Percentiles rank a stretch among this genome's conserved stretches.
Conservation (phyloP, 2,329 filamentous ascomycete species). For the Cytospora piceae region DNA sequence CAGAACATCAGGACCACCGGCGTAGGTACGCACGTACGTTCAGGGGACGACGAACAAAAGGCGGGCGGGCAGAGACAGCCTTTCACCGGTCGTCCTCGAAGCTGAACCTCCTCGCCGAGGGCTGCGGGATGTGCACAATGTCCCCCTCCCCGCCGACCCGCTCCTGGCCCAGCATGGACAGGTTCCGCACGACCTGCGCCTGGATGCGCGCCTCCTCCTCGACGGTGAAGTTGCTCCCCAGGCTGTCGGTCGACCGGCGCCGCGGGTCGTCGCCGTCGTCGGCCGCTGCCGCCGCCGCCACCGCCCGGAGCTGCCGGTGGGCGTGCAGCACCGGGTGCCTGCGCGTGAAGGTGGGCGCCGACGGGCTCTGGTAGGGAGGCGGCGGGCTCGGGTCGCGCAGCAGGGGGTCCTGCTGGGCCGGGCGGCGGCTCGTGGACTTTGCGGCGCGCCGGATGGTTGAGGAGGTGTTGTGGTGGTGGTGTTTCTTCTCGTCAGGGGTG, state of each 20-base stretch:
- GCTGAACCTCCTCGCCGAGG: constrained; percentile 54
- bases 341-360: constrained; percentile 22
- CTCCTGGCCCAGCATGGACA: constrained; percentile 39
- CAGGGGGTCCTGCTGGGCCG: constrained; percentile 34
- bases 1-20: too few relatives aligned
- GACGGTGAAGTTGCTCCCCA: constrained; percentile 62
- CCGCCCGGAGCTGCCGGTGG: neutral
- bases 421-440: constrained; percentile 34
- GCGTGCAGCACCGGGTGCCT: constrained; percentile 16
- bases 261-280: neutral
- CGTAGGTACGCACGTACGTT: too few relatives aligned
- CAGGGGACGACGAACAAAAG: too few relatives aligned
- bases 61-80: too few relatives aligned
- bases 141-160: constrained; percentile 51
- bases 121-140: constrained; percentile 55
- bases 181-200: constrained; percentile 31
- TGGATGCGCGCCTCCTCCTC: constrained; percentile 48
- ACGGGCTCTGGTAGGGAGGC: constrained; percentile 21
- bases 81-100: constrained; percentile 46
- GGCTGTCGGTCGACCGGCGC: constrained; percentile 46
- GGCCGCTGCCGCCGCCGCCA: constrained; percentile 36
- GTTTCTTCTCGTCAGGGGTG: neutral
- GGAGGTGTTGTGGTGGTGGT: neutral
- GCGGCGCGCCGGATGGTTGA: constrained; percentile 7
- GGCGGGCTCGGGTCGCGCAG: constrained; percentile 29